phyloP scores from a whole-genome alignment of 108 stramenopile species.

The Cyclotella atomus region DNA sequence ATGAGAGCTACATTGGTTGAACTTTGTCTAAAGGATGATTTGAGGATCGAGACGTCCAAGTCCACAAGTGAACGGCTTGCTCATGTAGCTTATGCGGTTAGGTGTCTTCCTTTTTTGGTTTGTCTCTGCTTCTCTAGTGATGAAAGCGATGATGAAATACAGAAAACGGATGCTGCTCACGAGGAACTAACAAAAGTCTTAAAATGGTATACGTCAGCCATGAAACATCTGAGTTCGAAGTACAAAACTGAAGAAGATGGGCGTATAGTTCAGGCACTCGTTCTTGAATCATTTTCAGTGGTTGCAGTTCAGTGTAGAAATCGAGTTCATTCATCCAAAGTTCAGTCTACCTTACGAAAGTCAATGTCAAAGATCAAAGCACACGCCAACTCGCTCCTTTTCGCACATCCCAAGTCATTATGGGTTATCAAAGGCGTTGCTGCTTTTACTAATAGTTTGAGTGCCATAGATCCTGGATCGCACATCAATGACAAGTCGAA shows the following conservation, averaged over 20 bases:
- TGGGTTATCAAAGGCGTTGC: conserved; percentile 66
- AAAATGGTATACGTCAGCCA: conserved; percentile 34
- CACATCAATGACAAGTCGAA: conserved; percentile 43
- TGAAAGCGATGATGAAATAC: conserved; percentile 12
- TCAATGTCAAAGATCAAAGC: conserved; percentile 21
- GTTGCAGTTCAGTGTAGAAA: conserved; percentile 37
- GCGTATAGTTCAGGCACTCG: conserved; percentile 35
- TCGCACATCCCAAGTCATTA: conserved; percentile 44
- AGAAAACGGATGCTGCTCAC: background rate
- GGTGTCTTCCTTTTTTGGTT: conserved; percentile 64
- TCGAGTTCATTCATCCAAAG: conserved; percentile 27
- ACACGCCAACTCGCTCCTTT: conserved; percentile 47
- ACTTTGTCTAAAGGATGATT: conserved; percentile 26
- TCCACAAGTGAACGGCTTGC: conserved; percentile 14
- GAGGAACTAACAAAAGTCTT: conserved; percentile 20
- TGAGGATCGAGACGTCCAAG: conserved; percentile 1
- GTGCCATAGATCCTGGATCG: conserved; percentile 28
- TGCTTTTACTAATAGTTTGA: conserved; percentile 39
- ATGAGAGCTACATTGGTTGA: conserved; percentile 25
- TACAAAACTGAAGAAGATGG: background rate
- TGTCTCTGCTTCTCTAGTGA: conserved; percentile 33
- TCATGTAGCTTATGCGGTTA: conserved; percentile 41
- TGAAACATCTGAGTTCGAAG: conserved; percentile 25
- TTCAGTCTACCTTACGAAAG: conserved; percentile 24
- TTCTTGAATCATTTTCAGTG: conserved; percentile 62